Evolutionary conservation across 2,329 filamentous ascomycete genomes (phyloP).

Genomic region (Diaporthe helianthi): DNA sequence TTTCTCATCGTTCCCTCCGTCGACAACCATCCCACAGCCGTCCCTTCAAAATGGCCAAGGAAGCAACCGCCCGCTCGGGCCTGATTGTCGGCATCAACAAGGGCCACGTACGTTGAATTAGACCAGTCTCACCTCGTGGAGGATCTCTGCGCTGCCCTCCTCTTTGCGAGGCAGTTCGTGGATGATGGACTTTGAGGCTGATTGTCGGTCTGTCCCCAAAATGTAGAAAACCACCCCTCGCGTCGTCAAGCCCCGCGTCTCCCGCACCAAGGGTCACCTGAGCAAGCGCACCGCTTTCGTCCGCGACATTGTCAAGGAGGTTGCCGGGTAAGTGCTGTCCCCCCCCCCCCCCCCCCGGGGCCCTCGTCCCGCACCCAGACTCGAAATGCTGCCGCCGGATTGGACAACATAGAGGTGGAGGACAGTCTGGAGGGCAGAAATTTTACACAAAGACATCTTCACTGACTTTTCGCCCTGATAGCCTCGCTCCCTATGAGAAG

Average conservation of each 20-base stretch:
- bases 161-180: constrained; percentile 49
- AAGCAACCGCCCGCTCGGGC: constrained; percentile 63
- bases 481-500: constrained; percentile 94
- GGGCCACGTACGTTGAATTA: constrained; percentile 63
- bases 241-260: constrained; percentile 79
- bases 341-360: no score
- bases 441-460: background rate
- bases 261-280: constrained; percentile 90
- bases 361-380: background rate
- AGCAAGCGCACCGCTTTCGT: constrained; percentile 98
- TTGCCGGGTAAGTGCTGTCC: constrained; percentile 76
- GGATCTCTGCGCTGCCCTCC: constrained; percentile 66
- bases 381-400: background rate
- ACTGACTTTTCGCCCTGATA: constrained; percentile 42
- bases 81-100: constrained; percentile 69
- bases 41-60: constrained; percentile 62
- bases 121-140: constrained; percentile 75
- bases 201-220: constrained; percentile 42
- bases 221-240: constrained; percentile 83
- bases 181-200: constrained; percentile 68
- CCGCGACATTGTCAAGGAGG: constrained; percentile 97
- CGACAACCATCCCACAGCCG: constrained; percentile 41
- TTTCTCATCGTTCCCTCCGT: constrained; percentile 11
- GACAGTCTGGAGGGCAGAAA: background rate
- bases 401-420: background rate